Evolutionary conservation across 495 filamentous ascomycete species (phyloP).

Genomic region (Penicillium cosmopolitanum): DNA sequence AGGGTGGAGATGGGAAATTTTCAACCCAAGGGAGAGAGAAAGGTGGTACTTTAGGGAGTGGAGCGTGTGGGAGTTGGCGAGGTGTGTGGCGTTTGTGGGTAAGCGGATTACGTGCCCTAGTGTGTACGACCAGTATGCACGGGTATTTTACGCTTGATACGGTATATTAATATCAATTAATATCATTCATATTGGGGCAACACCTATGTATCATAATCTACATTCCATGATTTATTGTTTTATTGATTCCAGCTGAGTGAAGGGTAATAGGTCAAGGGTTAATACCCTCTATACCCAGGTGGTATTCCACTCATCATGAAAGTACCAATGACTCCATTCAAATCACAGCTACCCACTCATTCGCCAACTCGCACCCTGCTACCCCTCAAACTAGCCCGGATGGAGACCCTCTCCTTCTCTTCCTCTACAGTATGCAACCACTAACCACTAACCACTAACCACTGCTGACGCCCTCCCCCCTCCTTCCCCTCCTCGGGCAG

Average conservation of each 20-base stretch:
- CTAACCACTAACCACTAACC: constrained; percentile 11
- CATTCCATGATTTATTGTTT: too few relatives aligned
- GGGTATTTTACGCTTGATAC: too few relatives aligned
- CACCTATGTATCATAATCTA: too few relatives aligned
- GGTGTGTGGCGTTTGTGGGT: constrained; percentile 8
- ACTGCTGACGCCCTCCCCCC: constrained; percentile 16
- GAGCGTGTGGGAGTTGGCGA: constrained; percentile 9
- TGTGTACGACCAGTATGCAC: not conserved
- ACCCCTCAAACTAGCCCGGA: constrained; percentile 37
- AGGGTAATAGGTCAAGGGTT: too few relatives aligned
- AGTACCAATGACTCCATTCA: not conserved
- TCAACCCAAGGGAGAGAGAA: constrained; percentile 25
- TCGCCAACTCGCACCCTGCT: constrained; percentile 7
- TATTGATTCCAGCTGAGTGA: too few relatives aligned
- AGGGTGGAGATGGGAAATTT: constrained; percentile 30
- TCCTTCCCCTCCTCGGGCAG: constrained; percentile 21
- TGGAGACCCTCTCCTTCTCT: constrained; percentile 24
- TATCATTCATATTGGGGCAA: too few relatives aligned
- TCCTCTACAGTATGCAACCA: constrained; percentile 17
- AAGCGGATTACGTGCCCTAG: constrained; percentile 7
- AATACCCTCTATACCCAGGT: too few relatives aligned
- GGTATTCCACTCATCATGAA: not conserved
- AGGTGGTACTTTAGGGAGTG: constrained; percentile 15
- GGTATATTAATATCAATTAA: too few relatives aligned
- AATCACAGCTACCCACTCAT: not conserved